A percentile compares a stretch with the other conserved stretches of the same genome.
Conservation (phyloP, 352 stramenopile genomes). For the Phytophthora pisi region DNA sequence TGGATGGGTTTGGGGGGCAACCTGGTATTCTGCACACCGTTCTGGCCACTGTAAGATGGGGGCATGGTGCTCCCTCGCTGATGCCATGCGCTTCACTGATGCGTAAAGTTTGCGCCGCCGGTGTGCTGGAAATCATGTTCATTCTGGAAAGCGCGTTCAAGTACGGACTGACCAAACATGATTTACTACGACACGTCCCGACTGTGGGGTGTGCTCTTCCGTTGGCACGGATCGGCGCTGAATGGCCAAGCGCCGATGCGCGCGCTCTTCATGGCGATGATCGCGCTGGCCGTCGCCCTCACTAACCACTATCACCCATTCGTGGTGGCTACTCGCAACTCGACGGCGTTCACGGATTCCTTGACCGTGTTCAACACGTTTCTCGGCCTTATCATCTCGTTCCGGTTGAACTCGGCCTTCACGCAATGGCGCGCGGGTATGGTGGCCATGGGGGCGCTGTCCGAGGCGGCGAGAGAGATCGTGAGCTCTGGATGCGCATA, state of each 20-base stretch:
- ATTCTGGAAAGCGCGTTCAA: conserved; percentile 21
- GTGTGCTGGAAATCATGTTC: neutral
- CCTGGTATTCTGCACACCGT: conserved; percentile 15
- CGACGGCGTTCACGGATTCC: conserved; percentile 73
- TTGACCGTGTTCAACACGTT: conserved; percentile 85
- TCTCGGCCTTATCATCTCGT: conserved; percentile 72
- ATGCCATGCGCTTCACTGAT: neutral
- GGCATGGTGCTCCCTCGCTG: neutral
- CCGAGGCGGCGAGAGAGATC: conserved; percentile 60
- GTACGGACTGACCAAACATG: conserved; percentile 35
- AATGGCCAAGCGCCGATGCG: conserved; percentile 64
- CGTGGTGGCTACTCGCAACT: conserved; percentile 62
- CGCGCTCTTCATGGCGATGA: conserved; percentile 62
- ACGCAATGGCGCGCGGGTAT: conserved; percentile 72
- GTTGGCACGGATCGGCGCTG: conserved; percentile 71
- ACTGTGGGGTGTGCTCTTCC: conserved; percentile 57
- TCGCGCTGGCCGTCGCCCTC: conserved; percentile 49
- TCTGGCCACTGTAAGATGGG: conserved; percentile 25
- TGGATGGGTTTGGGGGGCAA: conserved; percentile 22
- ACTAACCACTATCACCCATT: conserved; percentile 63
- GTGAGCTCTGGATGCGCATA: conserved; percentile 66
- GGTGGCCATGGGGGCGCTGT: conserved; percentile 60
- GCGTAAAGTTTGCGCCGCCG: conserved; percentile 10
- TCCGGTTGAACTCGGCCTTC: conserved; percentile 82
- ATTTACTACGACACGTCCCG: conserved; percentile 76